Base-by-base conservation (phyloP, 164 flowering plant species). In the Macadamia tetraphylla region DNA sequence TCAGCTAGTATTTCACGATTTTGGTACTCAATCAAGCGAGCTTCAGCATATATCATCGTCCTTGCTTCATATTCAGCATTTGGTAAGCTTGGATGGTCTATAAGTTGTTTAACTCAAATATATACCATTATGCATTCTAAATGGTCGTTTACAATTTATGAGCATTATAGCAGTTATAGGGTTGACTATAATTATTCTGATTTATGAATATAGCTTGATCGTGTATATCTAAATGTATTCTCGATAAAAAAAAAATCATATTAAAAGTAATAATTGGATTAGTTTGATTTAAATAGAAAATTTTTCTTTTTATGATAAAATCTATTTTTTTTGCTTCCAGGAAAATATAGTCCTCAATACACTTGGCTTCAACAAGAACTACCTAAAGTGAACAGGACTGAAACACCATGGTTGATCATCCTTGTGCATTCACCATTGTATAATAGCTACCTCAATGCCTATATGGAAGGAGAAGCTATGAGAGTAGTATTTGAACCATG, bases 381-480 rank as follows among this genome's bases (percentile, higher is more conserved):
- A 1, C 81, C 83, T 0, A 91, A 84, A 63, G 96, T 89, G 35
- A 81, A 91, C 80, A 77, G 97, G 58, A 78, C 70, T 13, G 89
- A 86, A 73, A 91, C 97, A 15, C 94, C 97, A 62, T 91, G 95
- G 97, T 78, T 91, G 9, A 89, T 91, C 49, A 92, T 89, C 62
- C 82, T 91, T 31, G 72, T 89, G 85, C 95, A 91, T 67, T 74
- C 74, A 15, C 97, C 96, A 15, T 30, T 78, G 78, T 91, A 91
- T 56, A 89, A 71, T 64, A 91, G 97, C 68, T 80, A 86, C 66
- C 75, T 67, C 15, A 71, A 80, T 68, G 95, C 88, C 63, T 89
- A 80, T 56, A 89, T 88, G 97, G 96, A 91, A 80, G 97, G 94
- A 1, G 97, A 91, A 74, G 75, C 83, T 69, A 88, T 91, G 93